Evolutionary conservation across 345 rosid genomes (phyloP).

Genomic region (Sonneratia alba): DNA sequence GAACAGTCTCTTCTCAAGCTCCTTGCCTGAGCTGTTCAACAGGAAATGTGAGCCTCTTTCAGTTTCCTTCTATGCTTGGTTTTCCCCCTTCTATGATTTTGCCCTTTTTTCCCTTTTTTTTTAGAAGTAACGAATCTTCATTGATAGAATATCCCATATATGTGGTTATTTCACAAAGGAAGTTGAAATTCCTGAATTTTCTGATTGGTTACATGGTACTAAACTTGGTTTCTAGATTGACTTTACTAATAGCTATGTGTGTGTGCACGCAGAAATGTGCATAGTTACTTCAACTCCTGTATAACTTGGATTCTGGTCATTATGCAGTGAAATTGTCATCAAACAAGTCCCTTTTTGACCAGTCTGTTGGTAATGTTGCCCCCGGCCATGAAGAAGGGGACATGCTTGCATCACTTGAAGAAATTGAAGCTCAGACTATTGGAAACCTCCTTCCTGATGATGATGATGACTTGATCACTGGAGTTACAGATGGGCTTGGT

Average conservation of each 20-base stretch:
- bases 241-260: not conserved
- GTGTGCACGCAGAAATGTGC: not conserved
- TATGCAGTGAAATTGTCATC: slow-evolving; percentile 51
- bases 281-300: not conserved
- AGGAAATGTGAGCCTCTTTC: slow-evolving; percentile 45
- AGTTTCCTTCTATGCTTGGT: not conserved
- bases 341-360: slow-evolving; percentile 32
- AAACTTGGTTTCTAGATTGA: slow-evolving; percentile 10
- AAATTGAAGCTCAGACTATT: slow-evolving; percentile 80
- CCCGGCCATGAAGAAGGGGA: slow-evolving; percentile 51
- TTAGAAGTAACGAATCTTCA: not conserved
- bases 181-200: not conserved
- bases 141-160: not conserved
- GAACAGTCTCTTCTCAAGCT: slow-evolving; percentile 89
- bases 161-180: not conserved
- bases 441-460: slow-evolving; percentile 92
- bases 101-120: too few species aligned
- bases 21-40: slow-evolving; percentile 69
- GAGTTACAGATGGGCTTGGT: slow-evolving; percentile 58
- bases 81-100: not conserved
- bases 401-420: slow-evolving; percentile 62
- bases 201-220: not conserved
- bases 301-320: slow-evolving; percentile 9
- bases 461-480: slow-evolving; percentile 85
- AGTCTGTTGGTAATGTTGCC: slow-evolving; percentile 32